Evolutionary conservation across 495 filamentous ascomycete genomes (phyloP), one percentile per base, ranked within the genome.

Genomic region (Tuber borchii): DNA sequence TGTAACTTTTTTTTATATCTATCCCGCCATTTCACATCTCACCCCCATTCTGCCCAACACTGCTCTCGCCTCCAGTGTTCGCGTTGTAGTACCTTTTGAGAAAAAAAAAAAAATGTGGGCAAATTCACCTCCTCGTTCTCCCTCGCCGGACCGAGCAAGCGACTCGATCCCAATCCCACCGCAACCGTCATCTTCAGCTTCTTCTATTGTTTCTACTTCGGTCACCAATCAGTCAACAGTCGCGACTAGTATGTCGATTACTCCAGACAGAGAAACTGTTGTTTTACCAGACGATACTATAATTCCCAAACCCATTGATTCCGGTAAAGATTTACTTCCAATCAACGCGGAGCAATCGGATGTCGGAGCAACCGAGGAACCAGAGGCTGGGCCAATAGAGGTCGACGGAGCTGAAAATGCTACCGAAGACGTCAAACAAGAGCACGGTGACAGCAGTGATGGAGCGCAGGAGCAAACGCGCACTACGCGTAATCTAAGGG

Each of bases 1-100:
- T 71, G 74, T 71, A 70, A 72, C 42, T 45, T 71, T 75, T 75
- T 68, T 72, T 61, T 61, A 65, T 65, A 65, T 34, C 26, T 39
- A 80, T 76, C 70, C 68, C 71, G 79, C 78, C 73, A 74, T 76
- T 80, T 77, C 79, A 75, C 75, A 76, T 80, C 80, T 83, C 77
- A 65, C 75, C 61, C 73, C 69, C 76, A 69, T 75, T 78, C 76
- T 79, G 65, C 74, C 79, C 45, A 75, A 73, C 75, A 68, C 46
- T 73, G 48, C 74, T 76, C 51, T 75, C 77, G 61, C 73, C 37
- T 61, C 70, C 69, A 34, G 71, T 81, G 61, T 76, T 73, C 56
- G 56, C 26, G 56, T 34, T 31, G 3, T 65, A 34, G 6, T 34
- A 34, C 56, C 56, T 65, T 65, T 65, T 65, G 26, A 34, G 16